Evolutionary conservation across 129 eudicot species (phyloP).

Genomic region (Glebionis coronaria): DNA sequence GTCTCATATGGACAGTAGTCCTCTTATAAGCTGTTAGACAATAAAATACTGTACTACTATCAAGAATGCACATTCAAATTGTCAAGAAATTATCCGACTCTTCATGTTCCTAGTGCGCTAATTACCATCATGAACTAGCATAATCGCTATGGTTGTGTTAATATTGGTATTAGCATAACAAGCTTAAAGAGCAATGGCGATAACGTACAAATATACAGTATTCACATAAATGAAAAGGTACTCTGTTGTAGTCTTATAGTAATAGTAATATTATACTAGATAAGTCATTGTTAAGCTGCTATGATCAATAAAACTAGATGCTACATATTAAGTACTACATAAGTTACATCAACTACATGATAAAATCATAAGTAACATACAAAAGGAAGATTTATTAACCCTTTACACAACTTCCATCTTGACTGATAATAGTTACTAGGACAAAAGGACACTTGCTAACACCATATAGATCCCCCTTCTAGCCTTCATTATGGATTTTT

Average conservation of each 20-base stretch:
- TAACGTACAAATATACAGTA: too few relatives aligned
- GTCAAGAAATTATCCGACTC: background rate
- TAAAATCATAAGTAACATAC: slow-evolving; percentile 9
- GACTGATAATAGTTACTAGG: background rate
- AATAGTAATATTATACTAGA: too few relatives aligned
- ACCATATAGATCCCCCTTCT: background rate
- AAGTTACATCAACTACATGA: slow-evolving; percentile 4
- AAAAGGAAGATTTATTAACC: background rate
- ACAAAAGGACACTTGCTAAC: background rate
- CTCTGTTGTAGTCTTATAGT: too few relatives aligned
- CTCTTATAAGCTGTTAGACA: too few relatives aligned
- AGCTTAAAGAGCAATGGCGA: too few relatives aligned
- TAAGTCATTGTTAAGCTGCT: too few relatives aligned
- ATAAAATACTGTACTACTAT: too few relatives aligned
- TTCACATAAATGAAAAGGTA: too few relatives aligned
- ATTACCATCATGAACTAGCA: too few relatives aligned
- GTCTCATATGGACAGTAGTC: too few relatives aligned
- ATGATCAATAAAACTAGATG: background rate
- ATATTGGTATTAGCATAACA: too few relatives aligned
- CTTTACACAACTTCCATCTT: background rate
- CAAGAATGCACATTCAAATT: background rate
- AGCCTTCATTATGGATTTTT: background rate
- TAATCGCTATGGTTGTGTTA: too few relatives aligned
- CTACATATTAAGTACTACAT: slow-evolving; percentile 8
- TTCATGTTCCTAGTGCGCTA: background rate